Percentiles rank a stretch among this genome's conserved stretches.
Conservation (phyloP, 2,329 filamentous ascomycete genomes). For the Fusarium miscanthi region DNA sequence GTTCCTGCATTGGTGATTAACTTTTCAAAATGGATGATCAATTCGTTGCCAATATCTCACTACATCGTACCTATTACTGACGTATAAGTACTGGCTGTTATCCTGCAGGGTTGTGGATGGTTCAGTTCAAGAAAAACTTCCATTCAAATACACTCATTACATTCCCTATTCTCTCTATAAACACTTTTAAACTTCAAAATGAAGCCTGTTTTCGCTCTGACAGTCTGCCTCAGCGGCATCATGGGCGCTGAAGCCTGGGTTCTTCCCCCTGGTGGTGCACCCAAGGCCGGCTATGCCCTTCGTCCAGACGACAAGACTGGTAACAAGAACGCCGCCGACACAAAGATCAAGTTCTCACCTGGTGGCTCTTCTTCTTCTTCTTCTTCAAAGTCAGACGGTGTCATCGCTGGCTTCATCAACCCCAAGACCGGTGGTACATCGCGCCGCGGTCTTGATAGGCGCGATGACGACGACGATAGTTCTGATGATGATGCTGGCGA, state of each 20-base stretch:
- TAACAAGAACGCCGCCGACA: neutral
- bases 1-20: conserved; percentile 9
- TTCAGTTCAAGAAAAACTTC: neutral
- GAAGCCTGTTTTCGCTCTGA: conserved; percentile 7
- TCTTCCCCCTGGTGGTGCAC: neutral
- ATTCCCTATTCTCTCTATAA: neutral
- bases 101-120: fast-evolving
- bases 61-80: no score
- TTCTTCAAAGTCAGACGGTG: neutral
- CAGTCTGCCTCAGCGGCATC: conserved; percentile 1
- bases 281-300: conserved; percentile 16
- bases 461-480: neutral
- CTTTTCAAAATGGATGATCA: neutral
- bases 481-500: neutral
- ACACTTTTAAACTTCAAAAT: neutral
- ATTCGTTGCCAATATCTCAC: neutral
- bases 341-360: conserved; percentile 1
- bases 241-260: conserved; percentile 11
- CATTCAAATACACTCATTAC: neutral
- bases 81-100: conserved; percentile 3
- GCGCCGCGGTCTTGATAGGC: neutral
- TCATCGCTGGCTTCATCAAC: neutral
- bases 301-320: neutral
- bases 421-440: neutral
- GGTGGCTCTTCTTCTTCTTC: neutral